Conservation (phyloP, 164 flowering plant species). For the Cinnamomum chago region DNA sequence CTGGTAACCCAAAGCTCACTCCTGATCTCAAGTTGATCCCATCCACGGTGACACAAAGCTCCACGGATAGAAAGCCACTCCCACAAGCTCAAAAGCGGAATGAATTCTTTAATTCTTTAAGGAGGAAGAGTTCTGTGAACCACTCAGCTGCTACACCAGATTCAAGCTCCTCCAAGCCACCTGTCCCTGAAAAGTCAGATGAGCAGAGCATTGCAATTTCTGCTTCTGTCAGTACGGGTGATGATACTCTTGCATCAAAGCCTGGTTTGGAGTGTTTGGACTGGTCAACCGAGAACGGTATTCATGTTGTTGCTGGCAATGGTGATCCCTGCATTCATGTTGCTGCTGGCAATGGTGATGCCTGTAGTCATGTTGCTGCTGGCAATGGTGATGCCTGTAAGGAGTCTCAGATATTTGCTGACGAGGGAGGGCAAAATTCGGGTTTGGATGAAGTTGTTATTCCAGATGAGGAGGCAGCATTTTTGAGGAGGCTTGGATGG, state of each 20-base stretch:
- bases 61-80: constrained; percentile 50
- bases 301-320: constrained; percentile 18
- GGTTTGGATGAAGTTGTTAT: not conserved
- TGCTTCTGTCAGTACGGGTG: constrained; percentile 26
- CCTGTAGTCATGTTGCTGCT: not conserved
- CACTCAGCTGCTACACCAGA: constrained; percentile 27
- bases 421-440: constrained; percentile 23
- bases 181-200: constrained; percentile 32
- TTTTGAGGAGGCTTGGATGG: constrained; percentile 96
- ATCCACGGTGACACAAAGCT: constrained; percentile 24
- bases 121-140: constrained; percentile 53
- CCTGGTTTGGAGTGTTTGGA: constrained; percentile 18
- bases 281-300: constrained; percentile 30
- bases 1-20: constrained; percentile 34
- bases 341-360: constrained; percentile 6
- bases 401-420: constrained; percentile 23
- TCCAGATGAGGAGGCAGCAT: constrained; percentile 59
- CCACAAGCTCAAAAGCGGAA: constrained; percentile 69
- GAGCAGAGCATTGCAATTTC: constrained; percentile 29
- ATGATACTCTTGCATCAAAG: constrained; percentile 13
- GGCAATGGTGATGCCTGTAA: constrained; percentile 16
- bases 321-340: constrained; percentile 11
- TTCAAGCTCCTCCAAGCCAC: constrained; percentile 28
- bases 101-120: constrained; percentile 77
- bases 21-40: constrained; percentile 46